Base-by-base conservation (phyloP, 2,329 filamentous ascomycete genomes). In the Rhinocladiella similis region DNA sequence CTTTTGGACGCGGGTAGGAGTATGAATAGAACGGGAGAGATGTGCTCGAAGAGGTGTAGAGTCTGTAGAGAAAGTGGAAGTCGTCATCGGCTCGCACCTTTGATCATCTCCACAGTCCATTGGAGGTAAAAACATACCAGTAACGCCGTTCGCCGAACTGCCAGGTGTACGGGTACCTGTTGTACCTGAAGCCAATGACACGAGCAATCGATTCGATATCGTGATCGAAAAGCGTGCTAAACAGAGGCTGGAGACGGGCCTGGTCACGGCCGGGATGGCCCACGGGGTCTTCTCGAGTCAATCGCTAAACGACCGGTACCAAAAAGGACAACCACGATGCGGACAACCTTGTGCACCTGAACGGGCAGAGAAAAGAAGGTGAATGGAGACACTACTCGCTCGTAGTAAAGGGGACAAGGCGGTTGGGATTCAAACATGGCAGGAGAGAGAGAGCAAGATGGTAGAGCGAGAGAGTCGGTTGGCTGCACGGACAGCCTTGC, bases 401-500 rank as follows among this genome's bases (percentile, higher is more conserved):
- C 41, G 41, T 12, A 48, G 22, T 9, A 33, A 5, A 39, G 7
- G 29, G 19, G 29, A 22, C 47, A 14, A 10, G 33, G 13, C 35
- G 47, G 25, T 49, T 35, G 16, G 19, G 16, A 29, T 33, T 33
- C 29, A 33, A 33, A 33, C 29, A 33, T 33, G 29, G 29, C 6
- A 33, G 29, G 29, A 33, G 29, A 33, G 29, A 33, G 39, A 33
- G 51, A 39, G 22, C n/a, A 36, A 41, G 19, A 29, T 27, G 33
- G n/a, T 38, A 47, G 48, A 54, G n/a, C 38, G 25, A 52, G 29
- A 16, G 12, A 25, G 4, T 46, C 54, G 57, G 54, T 54, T 57
- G 57, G 54, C 47, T 52, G 50, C 54, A 50, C 53, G 57, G 57
- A 60, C 57, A 54, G 54, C 53, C 57, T 60, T 60, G 57, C 57